Evolutionary conservation across 139 green algal species (phyloP).

Genomic region (Micractinium conductrix): DNA sequence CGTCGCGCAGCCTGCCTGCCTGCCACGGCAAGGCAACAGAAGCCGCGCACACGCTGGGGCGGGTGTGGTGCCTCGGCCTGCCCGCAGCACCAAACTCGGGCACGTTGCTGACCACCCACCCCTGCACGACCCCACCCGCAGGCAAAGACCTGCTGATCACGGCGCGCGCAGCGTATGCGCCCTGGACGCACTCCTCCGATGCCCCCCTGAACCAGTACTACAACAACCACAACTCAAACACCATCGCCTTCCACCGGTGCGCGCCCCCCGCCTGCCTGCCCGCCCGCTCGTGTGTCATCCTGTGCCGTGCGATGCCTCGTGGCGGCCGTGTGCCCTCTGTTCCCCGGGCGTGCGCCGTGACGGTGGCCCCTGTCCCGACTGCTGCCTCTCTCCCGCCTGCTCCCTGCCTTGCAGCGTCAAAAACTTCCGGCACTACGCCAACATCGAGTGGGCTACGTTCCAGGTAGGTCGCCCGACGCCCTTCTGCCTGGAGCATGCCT

Average conservation of each 20-base stretch:
- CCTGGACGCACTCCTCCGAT: slow-evolving; percentile 1
- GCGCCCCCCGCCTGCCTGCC: not conserved
- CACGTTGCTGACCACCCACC: too few species aligned
- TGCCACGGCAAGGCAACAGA: too few species aligned
- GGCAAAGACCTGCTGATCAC: slow-evolving; percentile 41
- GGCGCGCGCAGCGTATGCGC: slow-evolving; percentile 26
- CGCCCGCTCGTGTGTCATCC: not conserved
- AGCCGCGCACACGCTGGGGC: too few species aligned
- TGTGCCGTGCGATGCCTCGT: too few species aligned
- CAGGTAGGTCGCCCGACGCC: not conserved
- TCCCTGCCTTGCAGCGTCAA: slow-evolving; percentile 2
- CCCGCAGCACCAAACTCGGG: too few species aligned
- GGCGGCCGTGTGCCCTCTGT: not conserved
- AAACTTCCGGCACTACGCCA: slow-evolving; percentile 37
- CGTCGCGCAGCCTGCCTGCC: too few species aligned
- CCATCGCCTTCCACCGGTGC: slow-evolving; percentile 41
- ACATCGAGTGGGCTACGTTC: slow-evolving; percentile 28
- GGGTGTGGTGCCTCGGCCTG: too few species aligned
- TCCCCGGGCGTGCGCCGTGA: not conserved
- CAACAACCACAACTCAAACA: slow-evolving; percentile 48
- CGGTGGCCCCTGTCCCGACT: not conserved
- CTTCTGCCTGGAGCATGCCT: too few species aligned
- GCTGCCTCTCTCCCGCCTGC: not conserved
- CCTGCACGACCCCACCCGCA: not conserved
- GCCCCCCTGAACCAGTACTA: slow-evolving; percentile 3